Evolutionary conservation across 768 basidiomycete genomes (phyloP).

Genomic region (Mycena rosella): DNA sequence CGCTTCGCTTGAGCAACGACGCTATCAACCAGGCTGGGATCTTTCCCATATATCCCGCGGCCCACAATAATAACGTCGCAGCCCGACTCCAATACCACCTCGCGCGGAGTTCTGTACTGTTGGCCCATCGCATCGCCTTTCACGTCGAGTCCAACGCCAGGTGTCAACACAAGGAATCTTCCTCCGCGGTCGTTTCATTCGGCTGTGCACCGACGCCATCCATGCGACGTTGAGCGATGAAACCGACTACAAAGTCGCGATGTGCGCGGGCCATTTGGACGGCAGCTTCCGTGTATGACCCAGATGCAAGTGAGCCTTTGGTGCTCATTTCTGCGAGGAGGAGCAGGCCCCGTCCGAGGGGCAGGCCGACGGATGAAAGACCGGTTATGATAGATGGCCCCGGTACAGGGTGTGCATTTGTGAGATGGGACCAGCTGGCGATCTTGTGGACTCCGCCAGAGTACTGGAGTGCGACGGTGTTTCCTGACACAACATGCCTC

Average conservation of each 20-base stretch:
- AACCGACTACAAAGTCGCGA: constrained; percentile 93
- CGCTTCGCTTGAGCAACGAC: constrained; percentile 80
- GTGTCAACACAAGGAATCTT: constrained; percentile 94
- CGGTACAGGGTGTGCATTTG: constrained; percentile 96
- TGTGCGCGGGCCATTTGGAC: constrained; percentile 90
- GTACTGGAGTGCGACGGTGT: constrained; percentile 96
- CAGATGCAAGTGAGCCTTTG: constrained; percentile 85
- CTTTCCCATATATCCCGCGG: constrained; percentile 88
- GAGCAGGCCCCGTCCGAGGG: constrained; percentile 87
- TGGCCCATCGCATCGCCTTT: constrained; percentile 93
- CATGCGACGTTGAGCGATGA: constrained; percentile 92
- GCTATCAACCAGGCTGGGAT: constrained; percentile 55
- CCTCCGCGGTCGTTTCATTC: constrained; percentile 52
- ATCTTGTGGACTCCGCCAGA: constrained; percentile 94
- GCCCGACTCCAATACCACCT: constrained; percentile 85
- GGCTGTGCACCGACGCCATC: constrained; percentile 67
- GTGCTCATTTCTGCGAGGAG: constrained; percentile 98
- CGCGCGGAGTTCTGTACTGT: constrained; percentile 91
- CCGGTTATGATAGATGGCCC: constrained; percentile 97
- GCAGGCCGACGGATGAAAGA: constrained; percentile 86
- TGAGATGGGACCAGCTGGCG: constrained; percentile 97
- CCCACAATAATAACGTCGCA: constrained; percentile 99
- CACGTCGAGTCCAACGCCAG: constrained; percentile 88
- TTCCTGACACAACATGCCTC: constrained; percentile 67
- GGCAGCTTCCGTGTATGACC: constrained; percentile 85